A percentile compares a stretch with the other conserved stretches of the same genome.
phyloP scores from a whole-genome alignment of 1,284 basidiomycete species.

The Xerocomus nothofagi region DNA sequence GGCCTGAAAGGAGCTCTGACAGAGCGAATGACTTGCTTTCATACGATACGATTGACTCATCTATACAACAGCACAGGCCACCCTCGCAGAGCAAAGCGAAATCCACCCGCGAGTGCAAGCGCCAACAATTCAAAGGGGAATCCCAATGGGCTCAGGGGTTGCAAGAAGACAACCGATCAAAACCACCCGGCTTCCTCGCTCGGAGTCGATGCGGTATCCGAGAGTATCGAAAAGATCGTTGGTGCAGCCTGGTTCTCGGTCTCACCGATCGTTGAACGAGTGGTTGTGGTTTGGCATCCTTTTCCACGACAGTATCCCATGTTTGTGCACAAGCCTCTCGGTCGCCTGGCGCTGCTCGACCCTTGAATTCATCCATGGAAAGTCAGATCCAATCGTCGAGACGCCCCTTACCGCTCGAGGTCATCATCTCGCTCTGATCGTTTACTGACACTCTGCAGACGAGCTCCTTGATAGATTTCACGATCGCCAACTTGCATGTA shows the following conservation, averaged over 20 bases:
- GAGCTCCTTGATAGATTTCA: too few relatives aligned
- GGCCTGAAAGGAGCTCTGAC: background rate
- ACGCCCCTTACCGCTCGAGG: too few relatives aligned
- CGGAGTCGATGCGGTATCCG: constrained; percentile 32
- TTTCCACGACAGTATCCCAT: background rate
- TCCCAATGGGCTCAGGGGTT: constrained; percentile 11
- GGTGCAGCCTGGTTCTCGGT: background rate
- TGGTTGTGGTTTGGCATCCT: constrained; percentile 9
- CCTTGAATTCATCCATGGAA: too few relatives aligned
- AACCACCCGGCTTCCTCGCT: constrained; percentile 16
- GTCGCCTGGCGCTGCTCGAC: constrained; percentile 1
- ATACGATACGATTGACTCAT: constrained; percentile 19
- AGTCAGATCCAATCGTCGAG: too few relatives aligned
- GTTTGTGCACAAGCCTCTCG: background rate
- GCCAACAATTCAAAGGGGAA: background rate
- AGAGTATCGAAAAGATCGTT: constrained; percentile 18
- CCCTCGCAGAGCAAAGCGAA: background rate
- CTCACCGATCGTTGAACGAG: constrained; percentile 3
- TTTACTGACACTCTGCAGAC: too few relatives aligned
- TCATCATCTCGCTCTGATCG: too few relatives aligned
- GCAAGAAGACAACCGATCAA: constrained; percentile 19
- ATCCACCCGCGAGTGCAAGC: background rate
- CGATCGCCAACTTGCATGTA: too few relatives aligned
- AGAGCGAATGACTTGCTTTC: too few relatives aligned
- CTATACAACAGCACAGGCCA: background rate